These are phyloP conservation scores for Aphanomyces stellatus DNA, from an alignment of 352 stramenopile species.

Conservation along the genomic window DNA sequence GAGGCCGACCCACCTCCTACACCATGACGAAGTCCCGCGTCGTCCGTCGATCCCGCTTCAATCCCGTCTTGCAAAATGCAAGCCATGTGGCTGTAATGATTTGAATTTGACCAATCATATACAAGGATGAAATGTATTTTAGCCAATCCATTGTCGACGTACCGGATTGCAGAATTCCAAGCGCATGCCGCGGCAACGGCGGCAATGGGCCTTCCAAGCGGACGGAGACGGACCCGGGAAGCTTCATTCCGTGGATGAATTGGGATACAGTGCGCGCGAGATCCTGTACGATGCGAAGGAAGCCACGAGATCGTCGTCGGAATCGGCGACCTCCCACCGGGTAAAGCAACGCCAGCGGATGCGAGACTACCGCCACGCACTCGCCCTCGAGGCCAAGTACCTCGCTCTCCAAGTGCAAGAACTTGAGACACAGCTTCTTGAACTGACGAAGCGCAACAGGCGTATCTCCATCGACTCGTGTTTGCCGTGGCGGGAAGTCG, in stretches of 20 bases:
- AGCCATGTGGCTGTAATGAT: no score
- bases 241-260: neutral
- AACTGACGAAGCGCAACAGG: neutral
- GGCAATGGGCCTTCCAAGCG: neutral
- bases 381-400: neutral
- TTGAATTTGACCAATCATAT: neutral
- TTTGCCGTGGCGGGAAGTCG: constrained; percentile 6
- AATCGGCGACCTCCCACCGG: neutral
- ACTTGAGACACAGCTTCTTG: neutral
- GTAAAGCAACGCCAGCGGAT: constrained; percentile 10
- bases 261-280: neutral
- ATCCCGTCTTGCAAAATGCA: no score
- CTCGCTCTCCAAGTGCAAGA: neutral
- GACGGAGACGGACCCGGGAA: neutral
- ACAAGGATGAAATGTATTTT: neutral
- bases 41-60: no score
- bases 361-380: constrained; percentile 5
- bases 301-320: neutral
- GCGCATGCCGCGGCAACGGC: neutral
- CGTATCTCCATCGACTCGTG: neutral
- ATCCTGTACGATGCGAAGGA: constrained; percentile 14
- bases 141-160: neutral
- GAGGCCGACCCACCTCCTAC: no score
- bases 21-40: no score
- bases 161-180: neutral